These are phyloP conservation scores for Cercospora berteroae DNA, from an alignment of 2,329 filamentous ascomycete genomes.

Conservation along the genomic window DNA sequence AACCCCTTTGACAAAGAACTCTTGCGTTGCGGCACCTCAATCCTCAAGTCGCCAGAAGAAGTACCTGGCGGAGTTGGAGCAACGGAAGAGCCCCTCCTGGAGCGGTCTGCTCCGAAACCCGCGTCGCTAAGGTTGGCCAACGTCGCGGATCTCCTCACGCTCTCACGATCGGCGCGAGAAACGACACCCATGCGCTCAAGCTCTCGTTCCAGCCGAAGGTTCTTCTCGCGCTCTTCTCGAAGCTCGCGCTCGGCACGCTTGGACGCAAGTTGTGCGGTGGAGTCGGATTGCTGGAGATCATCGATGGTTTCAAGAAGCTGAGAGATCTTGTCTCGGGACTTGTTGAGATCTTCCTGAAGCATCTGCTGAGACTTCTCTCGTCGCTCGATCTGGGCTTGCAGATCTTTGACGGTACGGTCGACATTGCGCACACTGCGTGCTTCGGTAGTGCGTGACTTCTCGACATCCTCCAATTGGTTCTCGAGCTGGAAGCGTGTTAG, in stretches of 20 bases:
- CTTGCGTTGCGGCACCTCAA: constrained; percentile 41
- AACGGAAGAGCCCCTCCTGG: constrained; percentile 46
- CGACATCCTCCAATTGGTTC: constrained; percentile 75
- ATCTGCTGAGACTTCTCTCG: constrained; percentile 82
- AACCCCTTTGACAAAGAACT: constrained; percentile 51
- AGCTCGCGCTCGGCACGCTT: constrained; percentile 87
- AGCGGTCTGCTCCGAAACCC: constrained; percentile 38
- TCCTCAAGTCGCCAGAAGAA: constrained; percentile 34
- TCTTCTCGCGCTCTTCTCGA: constrained; percentile 82
- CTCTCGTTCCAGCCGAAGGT: constrained; percentile 78
- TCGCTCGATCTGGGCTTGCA: constrained; percentile 87
- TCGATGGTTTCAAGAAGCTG: constrained; percentile 88
- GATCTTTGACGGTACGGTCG: constrained; percentile 88
- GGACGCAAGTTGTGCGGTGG: constrained; percentile 72
- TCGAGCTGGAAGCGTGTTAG: constrained; percentile 37
- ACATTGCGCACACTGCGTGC: constrained; percentile 87
- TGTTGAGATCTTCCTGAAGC: constrained; percentile 76
- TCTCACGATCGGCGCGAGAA: constrained; percentile 66
- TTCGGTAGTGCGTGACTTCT: constrained; percentile 75
- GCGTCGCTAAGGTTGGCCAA: constrained; percentile 45
- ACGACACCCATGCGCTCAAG: constrained; percentile 63
- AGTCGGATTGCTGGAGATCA: constrained; percentile 86
- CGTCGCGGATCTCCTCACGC: constrained; percentile 33
- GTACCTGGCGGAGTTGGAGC: constrained; percentile 37
- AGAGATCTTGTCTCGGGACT: constrained; percentile 86